These are phyloP conservation scores for Penicilliopsis zonata DNA, from an alignment of 495 filamentous ascomycete genomes.

Conservation along the genomic window DNA sequence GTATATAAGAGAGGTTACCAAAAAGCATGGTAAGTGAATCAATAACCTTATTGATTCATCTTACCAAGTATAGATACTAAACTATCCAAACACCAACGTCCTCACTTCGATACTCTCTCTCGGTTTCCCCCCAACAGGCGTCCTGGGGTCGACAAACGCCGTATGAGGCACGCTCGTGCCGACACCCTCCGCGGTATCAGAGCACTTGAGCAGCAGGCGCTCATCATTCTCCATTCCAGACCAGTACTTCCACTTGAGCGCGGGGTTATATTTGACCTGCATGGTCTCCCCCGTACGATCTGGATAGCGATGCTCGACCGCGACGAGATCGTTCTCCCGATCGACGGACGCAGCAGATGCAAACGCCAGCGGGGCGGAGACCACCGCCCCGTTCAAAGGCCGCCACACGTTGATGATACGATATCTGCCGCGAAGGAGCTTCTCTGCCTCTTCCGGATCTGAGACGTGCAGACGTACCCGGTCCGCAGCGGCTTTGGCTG, in stretches of 20 bases:
- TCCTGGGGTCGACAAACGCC: constrained; percentile 66
- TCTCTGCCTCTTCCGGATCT: constrained; percentile 41
- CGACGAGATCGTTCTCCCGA: constrained; percentile 49
- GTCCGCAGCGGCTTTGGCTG: constrained; percentile 42
- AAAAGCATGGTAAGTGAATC: too few relatives aligned
- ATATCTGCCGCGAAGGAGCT: constrained; percentile 48
- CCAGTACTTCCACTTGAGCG: constrained; percentile 66
- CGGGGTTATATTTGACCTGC: constrained; percentile 46
- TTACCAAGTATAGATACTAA: too few relatives aligned
- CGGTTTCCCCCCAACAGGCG: constrained; percentile 41
- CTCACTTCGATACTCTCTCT: constrained; percentile 83
- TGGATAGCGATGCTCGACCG: constrained; percentile 66
- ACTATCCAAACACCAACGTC: constrained; percentile 67
- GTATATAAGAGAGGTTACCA: too few relatives aligned
- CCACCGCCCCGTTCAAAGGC: constrained; percentile 61
- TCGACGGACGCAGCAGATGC: constrained; percentile 48
- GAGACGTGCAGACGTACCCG: constrained; percentile 56
- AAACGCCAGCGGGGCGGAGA: constrained; percentile 57
- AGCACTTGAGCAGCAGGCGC: constrained; percentile 72
- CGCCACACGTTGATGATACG: constrained; percentile 87
- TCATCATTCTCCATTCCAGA: constrained; percentile 68
- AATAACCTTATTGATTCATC: too few relatives aligned
- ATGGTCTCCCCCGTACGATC: constrained; percentile 64
- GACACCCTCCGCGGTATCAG: constrained; percentile 50
- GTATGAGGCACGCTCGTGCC: constrained; percentile 66